Conservation (phyloP, 139 green algal species). For the Mychonastes homosphaera region DNA sequence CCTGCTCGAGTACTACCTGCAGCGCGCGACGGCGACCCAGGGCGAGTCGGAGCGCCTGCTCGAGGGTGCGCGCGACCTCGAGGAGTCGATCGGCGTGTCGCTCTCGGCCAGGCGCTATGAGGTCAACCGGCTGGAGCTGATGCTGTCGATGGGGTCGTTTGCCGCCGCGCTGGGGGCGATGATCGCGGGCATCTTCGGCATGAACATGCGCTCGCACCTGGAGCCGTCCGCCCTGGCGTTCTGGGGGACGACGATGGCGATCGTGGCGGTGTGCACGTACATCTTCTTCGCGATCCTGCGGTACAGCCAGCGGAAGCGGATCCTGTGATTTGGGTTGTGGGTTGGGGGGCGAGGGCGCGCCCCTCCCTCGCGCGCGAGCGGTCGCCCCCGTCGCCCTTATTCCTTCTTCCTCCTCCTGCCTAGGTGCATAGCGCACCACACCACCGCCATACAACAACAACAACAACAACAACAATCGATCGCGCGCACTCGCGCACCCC, state of each 20-base stretch:
- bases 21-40: slow-evolving; percentile 63
- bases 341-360: too few species aligned
- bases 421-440: too few species aligned
- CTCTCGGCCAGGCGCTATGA: slow-evolving; percentile 65
- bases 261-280: slow-evolving; percentile 58
- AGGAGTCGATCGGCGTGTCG: slow-evolving; percentile 83
- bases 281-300: slow-evolving; percentile 59
- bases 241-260: slow-evolving; percentile 63
- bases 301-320: slow-evolving; percentile 66
- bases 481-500: too few species aligned
- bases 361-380: too few species aligned
- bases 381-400: too few species aligned
- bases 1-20: slow-evolving; percentile 91
- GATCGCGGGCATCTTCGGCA: slow-evolving; percentile 82
- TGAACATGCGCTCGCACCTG: slow-evolving; percentile 71
- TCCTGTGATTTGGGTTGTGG: too few species aligned
- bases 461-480: too few species aligned
- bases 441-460: too few species aligned
- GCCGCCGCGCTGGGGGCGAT: slow-evolving; percentile 77
- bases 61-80: slow-evolving; percentile 72
- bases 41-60: slow-evolving; percentile 40
- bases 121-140: slow-evolving; percentile 85
- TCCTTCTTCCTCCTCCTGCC: too few species aligned
- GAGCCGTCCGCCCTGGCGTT: slow-evolving; percentile 74
- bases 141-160: slow-evolving; percentile 81